Percentiles rank a stretch among this genome's conserved stretches.
These are phyloP conservation scores for Leucocoprinus leucothites DNA, from an alignment of 768 basidiomycete genomes.

Conservation along the genomic window DNA sequence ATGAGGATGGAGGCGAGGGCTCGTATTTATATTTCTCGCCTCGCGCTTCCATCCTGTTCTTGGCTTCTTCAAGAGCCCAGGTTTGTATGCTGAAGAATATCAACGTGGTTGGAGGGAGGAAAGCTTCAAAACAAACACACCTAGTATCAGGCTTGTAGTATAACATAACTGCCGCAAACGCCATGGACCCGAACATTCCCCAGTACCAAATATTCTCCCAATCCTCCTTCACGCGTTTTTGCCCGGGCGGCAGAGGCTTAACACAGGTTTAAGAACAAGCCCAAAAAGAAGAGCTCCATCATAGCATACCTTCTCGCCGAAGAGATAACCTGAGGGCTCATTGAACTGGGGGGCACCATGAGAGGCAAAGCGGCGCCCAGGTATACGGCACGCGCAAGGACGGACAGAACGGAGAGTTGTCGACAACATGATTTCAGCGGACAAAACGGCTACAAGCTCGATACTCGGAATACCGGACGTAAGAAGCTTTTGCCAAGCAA, in stretches of 20 bases:
- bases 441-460: slow-evolving; percentile 9
- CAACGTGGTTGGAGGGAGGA: not conserved
- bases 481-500: slow-evolving; percentile 13
- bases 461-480: slow-evolving; percentile 8
- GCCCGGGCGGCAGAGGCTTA: slow-evolving; percentile 74
- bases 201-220: slow-evolving; percentile 92
- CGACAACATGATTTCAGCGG: slow-evolving; percentile 38
- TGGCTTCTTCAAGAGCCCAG: slow-evolving; percentile 91
- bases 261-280: not conserved
- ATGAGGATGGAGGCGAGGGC: slow-evolving; percentile 37
- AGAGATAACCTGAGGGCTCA: slow-evolving; percentile 83
- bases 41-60: slow-evolving; percentile 87
- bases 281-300: not conserved
- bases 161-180: slow-evolving; percentile 66
- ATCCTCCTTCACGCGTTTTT: slow-evolving; percentile 83
- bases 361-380: slow-evolving; percentile 56
- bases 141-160: slow-evolving; percentile 95
- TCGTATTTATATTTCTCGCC: slow-evolving; percentile 88
- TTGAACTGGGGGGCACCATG: slow-evolving; percentile 84
- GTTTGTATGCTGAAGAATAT: slow-evolving; percentile 68
- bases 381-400: slow-evolving; percentile 32
- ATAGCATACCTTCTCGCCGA: slow-evolving; percentile 80
- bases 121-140: slow-evolving; percentile 39
- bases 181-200: slow-evolving; percentile 90
- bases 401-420: slow-evolving; percentile 47